A percentile compares a stretch with the other conserved stretches of the same genome.
Conservation (phyloP, 2,329 filamentous ascomycete genomes). For the Colletotrichum plurivorum region DNA sequence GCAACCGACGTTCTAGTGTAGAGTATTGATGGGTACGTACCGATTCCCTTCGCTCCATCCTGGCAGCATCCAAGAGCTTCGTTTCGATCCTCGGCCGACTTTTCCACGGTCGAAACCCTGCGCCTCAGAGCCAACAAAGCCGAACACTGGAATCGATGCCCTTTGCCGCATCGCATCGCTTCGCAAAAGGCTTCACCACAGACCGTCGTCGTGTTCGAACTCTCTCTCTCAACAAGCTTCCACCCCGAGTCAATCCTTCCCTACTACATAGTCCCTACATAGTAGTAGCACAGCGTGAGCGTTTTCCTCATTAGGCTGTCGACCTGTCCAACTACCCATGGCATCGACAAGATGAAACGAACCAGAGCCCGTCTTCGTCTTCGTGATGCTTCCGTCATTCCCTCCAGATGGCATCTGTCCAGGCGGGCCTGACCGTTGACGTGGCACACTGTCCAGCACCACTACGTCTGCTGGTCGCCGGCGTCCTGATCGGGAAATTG, state of each 20-base stretch:
- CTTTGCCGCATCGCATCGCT: background rate
- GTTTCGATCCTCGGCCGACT: background rate
- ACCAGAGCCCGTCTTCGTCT: constrained; percentile 12
- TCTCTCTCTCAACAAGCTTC: background rate
- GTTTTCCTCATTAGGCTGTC: no score
- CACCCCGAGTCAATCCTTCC: background rate
- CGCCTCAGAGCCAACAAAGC: constrained; percentile 16
- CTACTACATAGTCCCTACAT: background rate
- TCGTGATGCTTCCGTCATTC: background rate
- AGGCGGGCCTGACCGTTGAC: background rate
- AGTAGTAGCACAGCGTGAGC: background rate
- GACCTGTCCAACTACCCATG: background rate
- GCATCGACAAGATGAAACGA: constrained; percentile 1
- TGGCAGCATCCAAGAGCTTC: background rate
- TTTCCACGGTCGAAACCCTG: constrained; percentile 30
- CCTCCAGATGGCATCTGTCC: constrained; percentile 31
- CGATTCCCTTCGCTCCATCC: background rate
- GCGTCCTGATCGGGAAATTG: background rate
- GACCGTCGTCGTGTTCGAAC: background rate
- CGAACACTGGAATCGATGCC: no score
- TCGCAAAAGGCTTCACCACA: background rate
- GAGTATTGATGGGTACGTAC: no score
- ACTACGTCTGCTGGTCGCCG: constrained; percentile 1
- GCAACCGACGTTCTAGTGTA: background rate
- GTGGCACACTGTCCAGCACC: constrained; percentile 5